Conservation (phyloP, 306 rosid species). For the Comarum palustre region DNA sequence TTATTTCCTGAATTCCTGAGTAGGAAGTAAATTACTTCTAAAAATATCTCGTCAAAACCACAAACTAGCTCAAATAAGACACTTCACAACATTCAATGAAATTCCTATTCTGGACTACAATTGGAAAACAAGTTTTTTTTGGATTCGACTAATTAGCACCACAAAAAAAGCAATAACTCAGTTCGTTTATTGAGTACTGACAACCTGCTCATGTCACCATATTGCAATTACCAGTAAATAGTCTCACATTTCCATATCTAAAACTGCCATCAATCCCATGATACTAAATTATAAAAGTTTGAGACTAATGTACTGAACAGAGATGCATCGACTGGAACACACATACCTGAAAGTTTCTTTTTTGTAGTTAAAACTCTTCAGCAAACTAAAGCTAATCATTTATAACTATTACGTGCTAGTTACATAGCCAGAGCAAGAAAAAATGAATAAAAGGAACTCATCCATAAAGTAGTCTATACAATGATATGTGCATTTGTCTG, state of each 20-base stretch:
- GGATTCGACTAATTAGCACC: neutral
- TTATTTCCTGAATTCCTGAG: constrained; percentile 19
- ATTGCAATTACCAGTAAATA: neutral
- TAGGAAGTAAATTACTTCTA: neutral
- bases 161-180: neutral
- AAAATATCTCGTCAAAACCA: neutral
- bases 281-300: neutral
- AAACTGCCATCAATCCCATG: neutral
- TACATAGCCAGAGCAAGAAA: neutral
- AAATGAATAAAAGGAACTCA: neutral
- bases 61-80: constrained; percentile 2
- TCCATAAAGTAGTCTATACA: neutral
- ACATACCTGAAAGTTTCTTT: neutral
- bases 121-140: neutral
- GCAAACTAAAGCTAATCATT: neutral
- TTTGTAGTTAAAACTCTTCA: neutral
- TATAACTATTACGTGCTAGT: neutral
- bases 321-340: neutral
- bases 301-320: neutral
- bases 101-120: neutral
- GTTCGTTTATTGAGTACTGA: neutral
- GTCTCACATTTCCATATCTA: neutral
- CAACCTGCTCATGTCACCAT: too few relatives aligned
- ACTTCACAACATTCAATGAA: neutral
- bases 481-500: neutral